These are phyloP conservation scores for Nitzschia sp. DNA, from an alignment of 108 stramenopile genomes.

Conservation along the genomic window DNA sequence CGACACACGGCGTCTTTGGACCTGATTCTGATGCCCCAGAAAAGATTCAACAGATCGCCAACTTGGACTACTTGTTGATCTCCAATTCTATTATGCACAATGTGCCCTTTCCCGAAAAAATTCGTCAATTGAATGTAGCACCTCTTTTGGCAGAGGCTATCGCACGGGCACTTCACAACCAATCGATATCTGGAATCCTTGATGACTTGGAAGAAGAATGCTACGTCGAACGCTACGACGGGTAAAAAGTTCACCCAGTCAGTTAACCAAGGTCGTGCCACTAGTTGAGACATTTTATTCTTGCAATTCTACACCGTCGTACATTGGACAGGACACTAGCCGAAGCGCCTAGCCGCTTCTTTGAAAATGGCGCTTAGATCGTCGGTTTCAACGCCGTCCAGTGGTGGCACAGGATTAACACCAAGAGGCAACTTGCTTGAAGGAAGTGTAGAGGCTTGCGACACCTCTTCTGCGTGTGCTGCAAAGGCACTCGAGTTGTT, in stretches of 20 bases:
- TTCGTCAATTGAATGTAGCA: slow-evolving; percentile 80
- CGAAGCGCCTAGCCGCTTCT: slow-evolving; percentile 18
- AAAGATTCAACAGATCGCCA: slow-evolving; percentile 55
- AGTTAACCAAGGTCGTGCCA: neutral
- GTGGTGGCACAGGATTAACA: slow-evolving; percentile 7
- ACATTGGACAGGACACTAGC: neutral
- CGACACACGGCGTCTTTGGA: slow-evolving; percentile 86
- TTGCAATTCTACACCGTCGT: neutral
- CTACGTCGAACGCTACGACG: slow-evolving; percentile 48
- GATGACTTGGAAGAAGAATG: slow-evolving; percentile 47
- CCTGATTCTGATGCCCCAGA: slow-evolving; percentile 42
- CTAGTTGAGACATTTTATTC: neutral
- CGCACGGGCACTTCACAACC: slow-evolving; percentile 72
- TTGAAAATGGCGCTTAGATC: slow-evolving; percentile 25
- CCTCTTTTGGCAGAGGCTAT: slow-evolving; percentile 88
- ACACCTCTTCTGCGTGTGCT: slow-evolving; percentile 8
- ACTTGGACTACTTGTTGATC: slow-evolving; percentile 75
- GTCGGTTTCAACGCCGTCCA: slow-evolving; percentile 23
- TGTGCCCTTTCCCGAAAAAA: slow-evolving; percentile 55
- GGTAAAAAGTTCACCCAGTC: neutral
- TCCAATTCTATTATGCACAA: slow-evolving; percentile 69
- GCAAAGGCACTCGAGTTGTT: slow-evolving; percentile 5
- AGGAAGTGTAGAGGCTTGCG: slow-evolving; percentile 19
- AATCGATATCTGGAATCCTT: slow-evolving; percentile 74
- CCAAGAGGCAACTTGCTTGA: slow-evolving; percentile 16